Evolutionary conservation across 805 yeast genomes (phyloP), one percentile per base, ranked within the genome.

Genomic region (Pichia californica): DNA sequence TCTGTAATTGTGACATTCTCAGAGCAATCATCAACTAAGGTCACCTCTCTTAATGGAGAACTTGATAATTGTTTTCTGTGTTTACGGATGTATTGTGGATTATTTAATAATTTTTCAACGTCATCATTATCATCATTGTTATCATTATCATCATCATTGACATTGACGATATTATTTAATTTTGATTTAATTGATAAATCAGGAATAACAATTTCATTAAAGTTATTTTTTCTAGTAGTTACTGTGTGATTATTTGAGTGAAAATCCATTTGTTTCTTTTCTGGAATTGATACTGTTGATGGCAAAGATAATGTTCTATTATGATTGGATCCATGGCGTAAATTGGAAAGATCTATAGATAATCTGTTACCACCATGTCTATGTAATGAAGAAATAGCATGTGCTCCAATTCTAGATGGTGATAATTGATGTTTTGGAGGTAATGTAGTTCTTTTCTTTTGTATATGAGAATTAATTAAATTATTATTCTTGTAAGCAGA

Each of bases 351-450:
- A 46, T 15, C 49, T 6, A 44, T 34, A 5, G 51, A 50, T 14
- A 63, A 61, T 29, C 57, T 48, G 3, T 53, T 53, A 37, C 55
- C 51, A 5, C 36, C 26, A 40, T 57, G 55, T 11, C 60, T 57
- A 31, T 58, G 60, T 28, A 74, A 52, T 1, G 68, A 66, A 0
- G 86, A 82, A 1, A 82, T 84, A 1, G 88, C 87, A 19, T 72
- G 74, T 1, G 88, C 88, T 1, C 89, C 89, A 10, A 81, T 70
- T 52, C 77, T 79, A 1, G 87, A 83, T 0, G 88, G 88, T 2
- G 86, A 79, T 26, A 72, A 59, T 15, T 81, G 76, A 47, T 47
- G 59, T 23, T 37, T 50, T 44, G 63, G 52, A 35, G 61, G 43
- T 40, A 52, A 31, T 14, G 38, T 27, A 10, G 53, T 41, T 34